Percentiles rank a stretch among this genome's conserved stretches.
These are phyloP conservation scores for Ensete ventricosum DNA, from an alignment of 176 grass and related monocot species.

Conservation along the genomic window DNA sequence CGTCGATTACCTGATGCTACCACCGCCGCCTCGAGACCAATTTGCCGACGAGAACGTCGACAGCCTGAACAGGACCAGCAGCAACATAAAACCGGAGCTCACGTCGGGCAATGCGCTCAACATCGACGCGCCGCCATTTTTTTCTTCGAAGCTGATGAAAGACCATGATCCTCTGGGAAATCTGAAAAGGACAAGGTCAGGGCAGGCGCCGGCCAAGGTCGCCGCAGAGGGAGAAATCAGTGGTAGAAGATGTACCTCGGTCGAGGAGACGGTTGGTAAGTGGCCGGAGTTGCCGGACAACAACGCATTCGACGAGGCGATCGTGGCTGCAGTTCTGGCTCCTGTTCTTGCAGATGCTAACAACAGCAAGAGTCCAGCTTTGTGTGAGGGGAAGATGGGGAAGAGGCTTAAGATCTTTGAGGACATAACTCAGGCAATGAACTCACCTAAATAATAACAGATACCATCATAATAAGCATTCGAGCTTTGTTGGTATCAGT, in stretches of 20 bases:
- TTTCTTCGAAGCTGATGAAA: constrained; percentile 41
- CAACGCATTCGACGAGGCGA: constrained; percentile 67
- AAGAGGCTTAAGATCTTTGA: constrained; percentile 91
- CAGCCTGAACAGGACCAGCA: constrained; percentile 8
- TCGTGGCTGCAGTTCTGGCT: constrained; percentile 46
- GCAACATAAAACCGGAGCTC: neutral
- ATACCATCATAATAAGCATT: no score
- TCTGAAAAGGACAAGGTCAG: constrained; percentile 80
- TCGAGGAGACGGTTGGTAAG: constrained; percentile 63
- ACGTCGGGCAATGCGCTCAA: constrained; percentile 28
- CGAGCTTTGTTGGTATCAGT: no score
- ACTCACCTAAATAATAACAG: neutral
- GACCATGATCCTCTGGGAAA: constrained; percentile 48
- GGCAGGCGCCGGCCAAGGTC: constrained; percentile 17
- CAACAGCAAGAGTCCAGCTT: constrained; percentile 41
- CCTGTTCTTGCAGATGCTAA: constrained; percentile 33
- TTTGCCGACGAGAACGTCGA: constrained; percentile 59
- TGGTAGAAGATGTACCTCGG: constrained; percentile 40
- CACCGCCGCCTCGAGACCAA: constrained; percentile 3
- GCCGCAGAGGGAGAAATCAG: constrained; percentile 13
- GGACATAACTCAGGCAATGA: constrained; percentile 68
- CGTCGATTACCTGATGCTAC: constrained; percentile 46
- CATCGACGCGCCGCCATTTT: constrained; percentile 72
- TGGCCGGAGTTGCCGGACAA: constrained; percentile 90
- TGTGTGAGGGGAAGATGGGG: constrained; percentile 52